Evolutionary conservation across 768 basidiomycete species (phyloP).

Genomic region (Calvatia gigantea): DNA sequence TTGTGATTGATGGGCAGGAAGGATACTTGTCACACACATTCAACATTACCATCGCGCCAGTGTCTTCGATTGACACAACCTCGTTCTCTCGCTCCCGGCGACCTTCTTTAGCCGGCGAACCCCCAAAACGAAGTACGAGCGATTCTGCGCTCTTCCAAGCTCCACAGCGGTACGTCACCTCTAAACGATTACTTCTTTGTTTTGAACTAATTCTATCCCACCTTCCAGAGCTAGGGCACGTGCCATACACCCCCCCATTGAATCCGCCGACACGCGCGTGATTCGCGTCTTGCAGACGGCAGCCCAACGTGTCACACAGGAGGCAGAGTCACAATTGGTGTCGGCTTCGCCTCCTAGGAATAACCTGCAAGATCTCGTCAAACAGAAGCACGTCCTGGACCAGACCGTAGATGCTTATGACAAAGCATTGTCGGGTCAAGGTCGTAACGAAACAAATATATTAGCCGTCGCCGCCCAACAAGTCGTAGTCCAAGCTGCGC

Average conservation of each 20-base stretch:
- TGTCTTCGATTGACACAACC: constrained; percentile 38
- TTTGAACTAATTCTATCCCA: neutral
- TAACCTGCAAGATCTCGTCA: constrained; percentile 62
- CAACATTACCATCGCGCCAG: constrained; percentile 69
- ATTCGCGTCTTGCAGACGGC: constrained; percentile 75
- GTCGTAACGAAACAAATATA: constrained; percentile 46
- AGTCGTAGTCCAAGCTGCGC: constrained; percentile 79
- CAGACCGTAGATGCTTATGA: constrained; percentile 73
- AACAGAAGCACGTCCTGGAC: constrained; percentile 76
- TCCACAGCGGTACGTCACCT: constrained; percentile 31
- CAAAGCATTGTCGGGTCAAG: constrained; percentile 58
- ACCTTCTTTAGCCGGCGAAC: constrained; percentile 38
- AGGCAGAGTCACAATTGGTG: constrained; percentile 65
- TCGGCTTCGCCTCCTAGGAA: constrained; percentile 43
- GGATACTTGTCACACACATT: constrained; percentile 65
- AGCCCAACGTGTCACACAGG: constrained; percentile 74
- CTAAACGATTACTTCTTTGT: neutral
- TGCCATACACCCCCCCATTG: constrained; percentile 13
- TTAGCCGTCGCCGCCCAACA: constrained; percentile 78
- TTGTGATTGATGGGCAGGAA: constrained; percentile 71
- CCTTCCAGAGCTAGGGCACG: constrained; percentile 8
- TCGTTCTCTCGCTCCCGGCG: constrained; percentile 39
- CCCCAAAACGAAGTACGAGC: constrained; percentile 43
- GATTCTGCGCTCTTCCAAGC: constrained; percentile 44
- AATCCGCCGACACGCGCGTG: constrained; percentile 62